Evolutionary conservation across 78 protist genomes (phyloP).

Genomic region (Monosiga brevicollis): DNA sequence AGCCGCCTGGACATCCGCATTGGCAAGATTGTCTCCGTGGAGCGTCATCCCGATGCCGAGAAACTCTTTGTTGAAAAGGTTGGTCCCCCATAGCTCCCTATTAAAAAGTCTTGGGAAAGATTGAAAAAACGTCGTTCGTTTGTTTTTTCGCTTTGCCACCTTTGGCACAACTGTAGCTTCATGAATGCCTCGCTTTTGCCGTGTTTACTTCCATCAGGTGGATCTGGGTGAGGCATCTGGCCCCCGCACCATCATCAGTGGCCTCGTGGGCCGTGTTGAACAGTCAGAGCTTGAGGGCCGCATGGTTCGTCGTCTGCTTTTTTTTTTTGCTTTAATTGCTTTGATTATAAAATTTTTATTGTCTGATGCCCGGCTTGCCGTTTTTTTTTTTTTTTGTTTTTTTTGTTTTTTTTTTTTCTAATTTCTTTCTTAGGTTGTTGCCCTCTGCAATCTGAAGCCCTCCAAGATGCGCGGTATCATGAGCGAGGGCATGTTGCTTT

Average conservation of each 20-base stretch:
- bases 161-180: not conserved
- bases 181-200: not conserved
- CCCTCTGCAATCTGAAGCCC: conserved; percentile 45
- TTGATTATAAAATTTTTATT: too few relatives aligned
- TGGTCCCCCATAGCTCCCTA: not conserved
- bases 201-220: conserved; percentile 32
- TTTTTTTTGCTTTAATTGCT: too few relatives aligned
- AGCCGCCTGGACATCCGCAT: conserved; percentile 19
- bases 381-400: too few relatives aligned
- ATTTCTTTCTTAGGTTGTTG: not conserved
- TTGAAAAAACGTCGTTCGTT: not conserved
- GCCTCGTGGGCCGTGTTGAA: conserved; percentile 12
- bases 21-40: conserved; percentile 25
- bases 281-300: conserved; percentile 9
- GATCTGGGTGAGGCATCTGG: conserved; percentile 34
- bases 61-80: not conserved
- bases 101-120: not conserved
- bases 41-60: conserved; percentile 40
- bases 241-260: conserved; percentile 35
- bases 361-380: not conserved
- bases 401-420: not conserved
- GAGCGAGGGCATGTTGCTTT: conserved; percentile 31
- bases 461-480: conserved; percentile 18
- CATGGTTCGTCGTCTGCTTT: too few relatives aligned
- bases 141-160: not conserved